These are phyloP conservation scores for Alternaria infectoria DNA, from an alignment of 2,329 filamentous ascomycete species.

Conservation along the genomic window DNA sequence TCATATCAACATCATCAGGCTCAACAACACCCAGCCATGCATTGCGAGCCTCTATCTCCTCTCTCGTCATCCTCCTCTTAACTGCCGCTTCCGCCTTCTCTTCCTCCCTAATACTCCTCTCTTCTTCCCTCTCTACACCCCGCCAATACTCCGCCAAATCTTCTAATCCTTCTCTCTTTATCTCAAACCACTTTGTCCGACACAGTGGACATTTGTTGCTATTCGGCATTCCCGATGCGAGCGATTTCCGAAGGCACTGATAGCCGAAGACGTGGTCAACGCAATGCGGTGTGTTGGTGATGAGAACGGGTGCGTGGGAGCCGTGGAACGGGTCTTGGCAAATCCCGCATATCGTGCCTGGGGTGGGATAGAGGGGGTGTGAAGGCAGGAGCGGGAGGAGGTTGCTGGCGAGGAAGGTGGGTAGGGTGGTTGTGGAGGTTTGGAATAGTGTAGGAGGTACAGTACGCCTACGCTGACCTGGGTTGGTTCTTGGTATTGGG, in stretches of 20 bases:
- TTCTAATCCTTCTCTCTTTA: background rate
- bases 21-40: background rate
- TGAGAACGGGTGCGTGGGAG: background rate
- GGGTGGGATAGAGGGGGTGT: background rate
- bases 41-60: background rate
- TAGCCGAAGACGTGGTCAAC: background rate
- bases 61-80: background rate
- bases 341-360: background rate
- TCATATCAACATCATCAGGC: background rate
- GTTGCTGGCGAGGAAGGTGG: background rate
- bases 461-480: background rate
- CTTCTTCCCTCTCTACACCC: background rate
- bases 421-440: background rate
- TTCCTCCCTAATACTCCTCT: background rate
- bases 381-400: background rate
- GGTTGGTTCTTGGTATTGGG: background rate
- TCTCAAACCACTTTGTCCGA: background rate
- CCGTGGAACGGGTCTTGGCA: background rate
- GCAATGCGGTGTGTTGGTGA: background rate
- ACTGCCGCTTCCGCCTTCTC: rapidly evolving
- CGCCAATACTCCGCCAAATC: background rate
- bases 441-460: background rate
- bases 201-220: background rate
- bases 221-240: background rate
- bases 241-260: background rate